Conservation (phyloP, 2,329 filamentous ascomycete species). For the Pseudopithomyces maydicus region DNA sequence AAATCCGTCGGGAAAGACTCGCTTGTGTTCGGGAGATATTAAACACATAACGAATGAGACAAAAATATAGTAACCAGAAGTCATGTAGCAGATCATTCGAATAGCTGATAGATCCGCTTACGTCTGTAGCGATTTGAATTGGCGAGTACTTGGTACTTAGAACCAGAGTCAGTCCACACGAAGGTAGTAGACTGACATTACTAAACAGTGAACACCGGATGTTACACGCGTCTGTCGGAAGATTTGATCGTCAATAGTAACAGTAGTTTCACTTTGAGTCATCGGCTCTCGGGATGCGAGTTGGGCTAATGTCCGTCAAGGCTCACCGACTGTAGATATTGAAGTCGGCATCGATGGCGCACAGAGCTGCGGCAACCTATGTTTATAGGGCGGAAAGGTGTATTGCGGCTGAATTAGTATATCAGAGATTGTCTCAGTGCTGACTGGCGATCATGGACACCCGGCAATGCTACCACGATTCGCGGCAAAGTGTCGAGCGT, state of each 20-base stretch:
- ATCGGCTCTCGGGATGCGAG: constrained; percentile 1
- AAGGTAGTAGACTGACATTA: not conserved
- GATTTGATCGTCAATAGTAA: not conserved
- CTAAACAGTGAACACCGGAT: not conserved
- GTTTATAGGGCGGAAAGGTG: not conserved
- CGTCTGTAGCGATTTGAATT: not conserved
- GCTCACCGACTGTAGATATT: not conserved
- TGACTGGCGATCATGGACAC: not conserved
- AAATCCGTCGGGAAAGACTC: not conserved
- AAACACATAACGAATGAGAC: not conserved
- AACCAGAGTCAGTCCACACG: not conserved
- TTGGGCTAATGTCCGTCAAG: not conserved
- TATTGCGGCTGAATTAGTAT: not conserved
- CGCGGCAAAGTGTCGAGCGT: constrained; percentile 1
- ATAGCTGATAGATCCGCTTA: not conserved
- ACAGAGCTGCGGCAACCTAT: not conserved
- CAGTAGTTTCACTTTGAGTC: not conserved
- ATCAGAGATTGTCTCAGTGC: not conserved
- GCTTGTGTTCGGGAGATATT: not conserved
- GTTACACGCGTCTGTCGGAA: not conserved
- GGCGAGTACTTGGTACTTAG: too few species aligned
- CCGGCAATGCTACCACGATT: not conserved
- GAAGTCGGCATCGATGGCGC: not conserved
- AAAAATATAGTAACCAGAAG: too few species aligned
- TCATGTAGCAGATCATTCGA: not conserved